Base-by-base conservation (phyloP, 2,329 filamentous ascomycete species). In the Exophiala aquamarina region DNA sequence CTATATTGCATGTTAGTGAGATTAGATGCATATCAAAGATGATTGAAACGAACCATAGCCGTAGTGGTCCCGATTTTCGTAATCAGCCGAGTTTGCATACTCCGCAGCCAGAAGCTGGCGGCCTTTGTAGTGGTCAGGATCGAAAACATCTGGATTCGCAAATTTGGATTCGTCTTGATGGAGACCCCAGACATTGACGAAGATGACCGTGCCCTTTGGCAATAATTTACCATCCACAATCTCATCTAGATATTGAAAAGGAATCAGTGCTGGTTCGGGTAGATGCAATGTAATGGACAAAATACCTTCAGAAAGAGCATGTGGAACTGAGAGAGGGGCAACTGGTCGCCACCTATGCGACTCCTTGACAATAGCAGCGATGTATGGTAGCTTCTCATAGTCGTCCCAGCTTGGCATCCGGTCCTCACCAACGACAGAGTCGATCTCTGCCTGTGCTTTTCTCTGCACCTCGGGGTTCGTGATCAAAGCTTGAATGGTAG, bases 201-300 rank as follows among this genome's bases (percentile, higher is more conserved):
- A 44, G 0, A 79, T 59, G 0, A 66, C 70, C 0, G 75, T 76
- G 0, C 70, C 74, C 3, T 69, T 66, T 2, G 76, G 44, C 2
- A 47, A 73, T 18, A 79, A 74, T 9, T 67, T 61, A 52, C 71
- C 76, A n/a, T 72, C 73, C 34, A 69, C 66, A 54, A 73, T 78
- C 9, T 61, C 57, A 47, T 79, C 75, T 50, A 19, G 7, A 13
- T 19, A 7, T 9, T 35, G 32, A 15, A 9, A 8, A 8, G 14
- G 7, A 8, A 7, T 35, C 32, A 9, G 7, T 35, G 8, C 32
- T 9, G 32, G 5, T 15, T 17, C 4, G 13, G 13, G 15, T 20
- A 37, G n/a, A 43, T 43, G 4, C n/a, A 3, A 4, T 19, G 13
- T n/a, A n/a, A 10, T n/a, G 4, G 20, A 18, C 11, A 6, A 18